Conservation (phyloP, 2,329 filamentous ascomycete species). For the Coniochaeta prunicola region DNA sequence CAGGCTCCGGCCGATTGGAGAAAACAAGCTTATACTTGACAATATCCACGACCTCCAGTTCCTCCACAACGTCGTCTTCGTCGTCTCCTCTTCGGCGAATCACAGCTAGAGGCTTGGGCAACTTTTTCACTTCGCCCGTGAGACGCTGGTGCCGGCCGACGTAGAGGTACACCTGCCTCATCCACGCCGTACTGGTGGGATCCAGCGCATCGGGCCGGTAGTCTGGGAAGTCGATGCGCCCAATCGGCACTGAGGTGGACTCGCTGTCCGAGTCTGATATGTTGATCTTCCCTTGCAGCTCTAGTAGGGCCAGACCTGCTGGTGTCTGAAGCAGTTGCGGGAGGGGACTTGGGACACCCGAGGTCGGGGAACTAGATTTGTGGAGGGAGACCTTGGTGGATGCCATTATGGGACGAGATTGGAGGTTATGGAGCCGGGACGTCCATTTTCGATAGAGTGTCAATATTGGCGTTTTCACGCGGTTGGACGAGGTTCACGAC, state of each 20-base stretch:
- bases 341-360: constrained; percentile 44
- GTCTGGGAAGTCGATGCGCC: constrained; percentile 39
- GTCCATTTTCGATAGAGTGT: neutral
- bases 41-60: constrained; percentile 80
- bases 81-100: constrained; percentile 49
- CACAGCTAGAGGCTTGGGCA: constrained; percentile 72
- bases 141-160: constrained; percentile 84
- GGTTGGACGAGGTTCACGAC: neutral
- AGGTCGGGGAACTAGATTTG: neutral
- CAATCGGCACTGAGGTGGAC: constrained; percentile 27
- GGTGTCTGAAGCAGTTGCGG: constrained; percentile 84
- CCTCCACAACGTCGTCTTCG: constrained; percentile 40
- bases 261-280: constrained; percentile 38
- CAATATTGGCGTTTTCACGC: neutral
- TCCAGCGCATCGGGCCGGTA: constrained; percentile 48
- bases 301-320: constrained; percentile 78
- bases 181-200: constrained; percentile 62
- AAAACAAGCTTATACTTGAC: constrained; percentile 85
- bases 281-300: constrained; percentile 89
- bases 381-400: neutral
- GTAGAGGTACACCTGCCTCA: constrained; percentile 83
- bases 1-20: constrained; percentile 75
- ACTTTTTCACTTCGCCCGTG: constrained; percentile 82
- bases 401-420: neutral
- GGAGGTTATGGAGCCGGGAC: neutral